These are phyloP conservation scores for Zymoseptoria pseudotritici DNA, from an alignment of 2,329 filamentous ascomycete species.

Conservation along the genomic window DNA sequence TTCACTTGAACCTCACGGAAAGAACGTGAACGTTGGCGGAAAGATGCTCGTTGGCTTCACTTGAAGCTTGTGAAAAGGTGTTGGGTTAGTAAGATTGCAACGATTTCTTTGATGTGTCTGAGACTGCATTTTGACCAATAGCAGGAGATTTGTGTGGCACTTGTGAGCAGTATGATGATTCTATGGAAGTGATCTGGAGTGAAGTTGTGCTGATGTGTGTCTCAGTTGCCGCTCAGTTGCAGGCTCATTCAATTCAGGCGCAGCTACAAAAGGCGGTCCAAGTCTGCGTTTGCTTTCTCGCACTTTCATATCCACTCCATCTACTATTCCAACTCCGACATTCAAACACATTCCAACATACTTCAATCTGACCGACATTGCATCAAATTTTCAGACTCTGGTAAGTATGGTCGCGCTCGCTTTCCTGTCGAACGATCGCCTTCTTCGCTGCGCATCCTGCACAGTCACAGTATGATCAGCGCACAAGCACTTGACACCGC, in stretches of 20 bases:
- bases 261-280: not conserved
- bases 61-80: not conserved
- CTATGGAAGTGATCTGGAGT: not conserved
- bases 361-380: not conserved
- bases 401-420: not conserved
- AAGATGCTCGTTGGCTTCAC: not conserved
- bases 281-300: not conserved
- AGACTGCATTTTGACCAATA: not conserved
- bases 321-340: not conserved
- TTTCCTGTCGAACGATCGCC: not conserved
- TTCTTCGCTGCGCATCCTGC: not conserved
- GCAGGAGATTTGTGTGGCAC: not conserved
- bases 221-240: not conserved
- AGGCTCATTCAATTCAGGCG: not conserved
- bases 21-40: not conserved
- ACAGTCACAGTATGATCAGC: not conserved
- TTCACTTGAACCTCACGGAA: not conserved
- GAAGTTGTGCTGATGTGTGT: not conserved
- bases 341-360: not conserved
- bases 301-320: not conserved
- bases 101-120: not conserved
- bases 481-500: not conserved
- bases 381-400: not conserved
- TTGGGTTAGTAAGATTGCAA: not conserved
- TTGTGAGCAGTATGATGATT: not conserved